Conservation (phyloP, 169 alveolate species). For the Plasmodium fragile region DNA sequence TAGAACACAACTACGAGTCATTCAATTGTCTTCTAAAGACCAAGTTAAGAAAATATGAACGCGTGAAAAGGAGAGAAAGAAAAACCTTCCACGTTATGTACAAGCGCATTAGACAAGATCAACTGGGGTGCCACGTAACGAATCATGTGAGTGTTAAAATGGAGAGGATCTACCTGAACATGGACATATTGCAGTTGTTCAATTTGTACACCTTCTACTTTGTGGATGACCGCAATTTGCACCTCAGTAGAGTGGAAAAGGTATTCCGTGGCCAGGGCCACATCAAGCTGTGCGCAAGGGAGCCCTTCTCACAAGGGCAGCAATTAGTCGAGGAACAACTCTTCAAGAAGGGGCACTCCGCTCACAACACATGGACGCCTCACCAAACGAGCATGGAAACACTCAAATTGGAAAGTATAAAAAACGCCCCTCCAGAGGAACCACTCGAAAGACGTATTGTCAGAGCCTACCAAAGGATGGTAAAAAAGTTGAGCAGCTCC, state of each 20-base stretch:
- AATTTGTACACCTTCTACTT: slow-evolving; percentile 52
- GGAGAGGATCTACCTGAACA: not conserved
- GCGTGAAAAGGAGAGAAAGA: not conserved
- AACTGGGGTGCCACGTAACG: not conserved
- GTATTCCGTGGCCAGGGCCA: not conserved
- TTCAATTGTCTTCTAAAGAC: slow-evolving; percentile 8
- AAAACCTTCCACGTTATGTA: slow-evolving; percentile 23
- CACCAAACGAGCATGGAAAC: not conserved
- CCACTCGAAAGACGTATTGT: not conserved
- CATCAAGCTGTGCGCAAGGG: not conserved
- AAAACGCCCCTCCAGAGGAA: not conserved
- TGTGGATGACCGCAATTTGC: slow-evolving; percentile 36
- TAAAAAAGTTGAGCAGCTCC: not conserved
- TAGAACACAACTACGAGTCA: not conserved
- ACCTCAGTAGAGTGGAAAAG: slow-evolving; percentile 13
- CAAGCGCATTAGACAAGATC: slow-evolving; percentile 24
- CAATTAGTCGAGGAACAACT: not conserved
- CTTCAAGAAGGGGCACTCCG: not conserved
- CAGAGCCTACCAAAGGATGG: slow-evolving; percentile 9
- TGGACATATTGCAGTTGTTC: slow-evolving; percentile 23
- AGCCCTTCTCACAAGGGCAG: not conserved
- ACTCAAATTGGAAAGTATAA: slow-evolving; percentile 1
- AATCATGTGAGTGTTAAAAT: slow-evolving; percentile 27
- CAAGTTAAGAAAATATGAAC: slow-evolving; percentile 3
- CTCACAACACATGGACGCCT: not conserved